phyloP scores from a whole-genome alignment of 345 rosid species.

The Eucalyptus cloeziana region DNA sequence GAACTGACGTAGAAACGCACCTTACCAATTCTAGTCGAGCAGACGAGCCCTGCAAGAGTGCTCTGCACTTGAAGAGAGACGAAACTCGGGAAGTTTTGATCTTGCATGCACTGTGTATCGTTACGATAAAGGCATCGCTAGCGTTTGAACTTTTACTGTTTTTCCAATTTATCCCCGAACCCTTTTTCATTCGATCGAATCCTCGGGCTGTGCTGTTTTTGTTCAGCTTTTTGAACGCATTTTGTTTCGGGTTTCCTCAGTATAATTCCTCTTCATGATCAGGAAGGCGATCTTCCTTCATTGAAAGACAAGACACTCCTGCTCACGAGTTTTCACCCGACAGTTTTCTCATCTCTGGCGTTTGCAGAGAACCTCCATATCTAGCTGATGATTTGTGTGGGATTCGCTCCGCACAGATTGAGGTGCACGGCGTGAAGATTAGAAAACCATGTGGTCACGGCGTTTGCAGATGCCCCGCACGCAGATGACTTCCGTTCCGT shows the following conservation, averaged over 20 bases:
- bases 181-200: background rate
- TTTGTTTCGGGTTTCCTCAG: background rate
- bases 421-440: background rate
- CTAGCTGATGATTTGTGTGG: background rate
- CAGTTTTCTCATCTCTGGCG: background rate
- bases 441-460: background rate
- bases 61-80: background rate
- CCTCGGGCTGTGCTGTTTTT: background rate
- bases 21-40: background rate
- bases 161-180: background rate
- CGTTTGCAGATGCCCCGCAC: background rate
- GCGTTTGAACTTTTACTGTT: background rate
- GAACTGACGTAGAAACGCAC: background rate
- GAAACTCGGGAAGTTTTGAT: background rate
- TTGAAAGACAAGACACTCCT: background rate
- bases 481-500: background rate
- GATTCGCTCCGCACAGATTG: background rate
- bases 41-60: background rate
- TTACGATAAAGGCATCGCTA: accelerated
- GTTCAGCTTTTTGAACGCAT: background rate
- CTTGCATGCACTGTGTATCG: background rate
- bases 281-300: background rate
- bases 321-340: background rate
- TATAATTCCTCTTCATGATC: background rate
- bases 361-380: background rate